Evolutionary conservation across 768 basidiomycete genomes (phyloP).

Genomic region (Rhodotorula sphaerocarpa): DNA sequence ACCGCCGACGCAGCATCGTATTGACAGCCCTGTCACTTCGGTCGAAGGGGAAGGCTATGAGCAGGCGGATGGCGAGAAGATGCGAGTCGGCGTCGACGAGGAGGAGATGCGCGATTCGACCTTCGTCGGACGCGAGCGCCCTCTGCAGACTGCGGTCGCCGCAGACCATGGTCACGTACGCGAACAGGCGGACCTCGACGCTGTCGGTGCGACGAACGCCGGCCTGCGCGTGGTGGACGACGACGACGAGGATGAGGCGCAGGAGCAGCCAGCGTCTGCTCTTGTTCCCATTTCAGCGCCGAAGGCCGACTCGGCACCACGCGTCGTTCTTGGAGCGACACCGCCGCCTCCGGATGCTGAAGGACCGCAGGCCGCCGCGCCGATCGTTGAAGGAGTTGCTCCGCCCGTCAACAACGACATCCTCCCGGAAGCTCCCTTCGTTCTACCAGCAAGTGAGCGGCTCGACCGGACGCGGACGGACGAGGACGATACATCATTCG

Average conservation of each 20-base stretch:
- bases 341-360: neutral
- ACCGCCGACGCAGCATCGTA: neutral
- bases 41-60: neutral
- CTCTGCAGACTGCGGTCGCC: neutral
- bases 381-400: neutral
- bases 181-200: neutral
- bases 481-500: too few relatives aligned
- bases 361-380: too few relatives aligned
- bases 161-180: neutral
- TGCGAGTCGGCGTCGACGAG: neutral
- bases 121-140: neutral
- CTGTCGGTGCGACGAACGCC: too few relatives aligned
- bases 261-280: too few relatives aligned
- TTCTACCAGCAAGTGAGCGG: neutral
- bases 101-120: neutral
- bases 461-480: too few relatives aligned
- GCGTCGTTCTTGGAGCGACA: neutral
- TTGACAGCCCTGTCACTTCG: neutral
- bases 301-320: too few relatives aligned
- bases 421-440: neutral
- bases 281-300: too few relatives aligned
- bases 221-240: slow-evolving; percentile 7
- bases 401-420: slow-evolving; percentile 7
- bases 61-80: neutral
- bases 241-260: slow-evolving; percentile 8